phyloP scores from a whole-genome alignment of 2,329 filamentous ascomycete species.

The Alternaria longipes region DNA sequence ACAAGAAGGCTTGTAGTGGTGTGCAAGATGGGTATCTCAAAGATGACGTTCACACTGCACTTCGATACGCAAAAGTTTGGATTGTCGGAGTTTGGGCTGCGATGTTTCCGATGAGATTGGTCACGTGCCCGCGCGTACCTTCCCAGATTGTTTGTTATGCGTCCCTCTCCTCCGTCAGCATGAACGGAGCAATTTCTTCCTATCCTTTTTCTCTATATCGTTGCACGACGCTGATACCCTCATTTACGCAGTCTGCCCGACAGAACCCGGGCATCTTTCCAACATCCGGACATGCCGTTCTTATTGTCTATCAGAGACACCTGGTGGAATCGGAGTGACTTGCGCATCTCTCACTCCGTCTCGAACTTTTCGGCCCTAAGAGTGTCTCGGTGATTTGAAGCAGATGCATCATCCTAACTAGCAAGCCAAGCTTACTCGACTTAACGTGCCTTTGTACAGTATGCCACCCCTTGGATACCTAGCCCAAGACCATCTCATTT shows the following conservation, averaged over 20 bases:
- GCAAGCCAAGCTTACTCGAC: background rate
- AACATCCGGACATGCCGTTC: background rate
- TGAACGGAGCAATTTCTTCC: background rate
- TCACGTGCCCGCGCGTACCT: slow-evolving; percentile 11
- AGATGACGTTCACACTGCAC: slow-evolving; percentile 13
- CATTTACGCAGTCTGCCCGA: background rate
- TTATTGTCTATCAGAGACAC: background rate
- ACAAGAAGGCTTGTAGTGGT: slow-evolving; percentile 5
- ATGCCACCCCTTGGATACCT: background rate
- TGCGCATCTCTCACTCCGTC: background rate
- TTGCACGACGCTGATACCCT: background rate
- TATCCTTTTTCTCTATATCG: background rate
- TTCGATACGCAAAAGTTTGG: slow-evolving; percentile 19
- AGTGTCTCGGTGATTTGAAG: background rate
- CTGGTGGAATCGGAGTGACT: background rate
- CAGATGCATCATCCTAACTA: background rate
- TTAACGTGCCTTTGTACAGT: background rate
- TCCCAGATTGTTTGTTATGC: background rate
- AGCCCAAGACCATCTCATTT: background rate
- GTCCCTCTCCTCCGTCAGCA: background rate
- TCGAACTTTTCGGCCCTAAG: background rate
- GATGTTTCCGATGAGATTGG: background rate
- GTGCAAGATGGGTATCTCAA: slow-evolving; percentile 7
- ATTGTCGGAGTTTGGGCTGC: slow-evolving; percentile 13
- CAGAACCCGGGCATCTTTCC: background rate